Evolutionary conservation across 805 yeast species (phyloP).

Genomic region (Cyberlindnera xishuangbannaensis): DNA sequence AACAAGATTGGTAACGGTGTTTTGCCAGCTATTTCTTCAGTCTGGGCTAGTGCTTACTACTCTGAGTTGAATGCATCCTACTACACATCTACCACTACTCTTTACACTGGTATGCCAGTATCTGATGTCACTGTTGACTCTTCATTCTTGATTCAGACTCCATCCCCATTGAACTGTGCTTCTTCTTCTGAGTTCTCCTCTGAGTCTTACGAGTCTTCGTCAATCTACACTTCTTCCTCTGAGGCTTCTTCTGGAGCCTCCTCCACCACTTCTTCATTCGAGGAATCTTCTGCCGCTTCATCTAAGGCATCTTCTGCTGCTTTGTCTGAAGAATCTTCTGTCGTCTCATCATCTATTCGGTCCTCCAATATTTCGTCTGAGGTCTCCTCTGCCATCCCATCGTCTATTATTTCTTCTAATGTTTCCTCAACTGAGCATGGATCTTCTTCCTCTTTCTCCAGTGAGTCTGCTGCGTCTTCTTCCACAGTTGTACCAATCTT

Average conservation of each 20-base stretch:
- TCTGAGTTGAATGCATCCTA: constrained; percentile 24
- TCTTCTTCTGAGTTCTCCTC: constrained; percentile 5
- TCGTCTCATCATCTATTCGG: constrained; percentile 1
- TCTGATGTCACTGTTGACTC: constrained; percentile 14
- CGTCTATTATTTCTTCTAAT: too few species aligned
- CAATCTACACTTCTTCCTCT: constrained; percentile 6
- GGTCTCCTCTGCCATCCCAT: not conserved
- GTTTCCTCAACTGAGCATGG: too few species aligned
- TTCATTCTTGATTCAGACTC: constrained; percentile 10
- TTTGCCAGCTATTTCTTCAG: constrained; percentile 27
- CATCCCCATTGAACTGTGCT: constrained; percentile 6
- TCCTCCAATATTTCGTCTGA: too few species aligned
- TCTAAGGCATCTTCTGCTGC: constrained; percentile 2
- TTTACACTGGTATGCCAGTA: constrained; percentile 14
- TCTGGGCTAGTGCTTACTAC: constrained; percentile 28
- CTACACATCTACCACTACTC: constrained; percentile 31
- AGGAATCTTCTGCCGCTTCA: constrained; percentile 1
- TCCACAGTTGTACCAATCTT: constrained; percentile 1
- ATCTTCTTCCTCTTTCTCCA: too few species aligned
- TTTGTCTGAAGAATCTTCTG: constrained; percentile 1
- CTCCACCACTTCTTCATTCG: constrained; percentile 1
- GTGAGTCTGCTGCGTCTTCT: not conserved
- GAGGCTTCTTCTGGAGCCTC: constrained; percentile 4
- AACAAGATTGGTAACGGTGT: constrained; percentile 31
- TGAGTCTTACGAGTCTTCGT: constrained; percentile 4